Percentiles rank a stretch among this genome's conserved stretches.
phyloP scores from a whole-genome alignment of 768 basidiomycete species.

The Nevesoporus exiguus region DNA sequence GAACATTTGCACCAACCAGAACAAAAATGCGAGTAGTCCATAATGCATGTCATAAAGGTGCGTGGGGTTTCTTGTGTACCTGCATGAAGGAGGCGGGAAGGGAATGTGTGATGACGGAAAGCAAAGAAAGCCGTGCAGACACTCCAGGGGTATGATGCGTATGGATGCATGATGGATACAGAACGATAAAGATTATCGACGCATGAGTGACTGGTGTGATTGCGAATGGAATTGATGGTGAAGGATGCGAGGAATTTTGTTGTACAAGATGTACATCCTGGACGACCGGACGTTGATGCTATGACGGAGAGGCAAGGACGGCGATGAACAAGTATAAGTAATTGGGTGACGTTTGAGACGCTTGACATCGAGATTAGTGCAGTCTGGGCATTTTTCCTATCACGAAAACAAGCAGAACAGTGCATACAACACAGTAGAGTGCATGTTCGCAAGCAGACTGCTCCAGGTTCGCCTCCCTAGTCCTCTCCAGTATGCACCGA shows the following conservation, averaged over 20 bases:
- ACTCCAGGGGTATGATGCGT: conserved; percentile 27
- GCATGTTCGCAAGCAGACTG: conserved; percentile 23
- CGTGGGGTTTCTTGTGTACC: conserved; percentile 19
- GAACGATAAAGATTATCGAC: conserved; percentile 30
- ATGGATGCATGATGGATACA: conserved; percentile 34
- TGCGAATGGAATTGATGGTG: conserved; percentile 11
- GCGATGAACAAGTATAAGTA: neutral
- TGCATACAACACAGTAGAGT: conserved; percentile 28
- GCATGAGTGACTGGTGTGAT: conserved; percentile 28
- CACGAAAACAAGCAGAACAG: conserved; percentile 26
- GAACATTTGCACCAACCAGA: conserved; percentile 17
- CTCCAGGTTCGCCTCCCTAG: conserved; percentile 10
- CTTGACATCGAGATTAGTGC: conserved; percentile 17
- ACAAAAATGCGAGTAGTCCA: conserved; percentile 28
- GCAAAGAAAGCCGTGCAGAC: conserved; percentile 11
- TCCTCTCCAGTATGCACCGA: conserved; percentile 22
- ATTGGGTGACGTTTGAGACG: conserved; percentile 1
- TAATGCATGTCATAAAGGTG: conserved; percentile 28
- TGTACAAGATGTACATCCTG: conserved; percentile 24
- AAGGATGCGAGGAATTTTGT: conserved; percentile 11
- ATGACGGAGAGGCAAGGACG: neutral
- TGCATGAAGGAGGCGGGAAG: conserved; percentile 19
- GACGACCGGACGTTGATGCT: conserved; percentile 8
- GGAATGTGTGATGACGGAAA: conserved; percentile 13
- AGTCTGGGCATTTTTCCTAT: conserved; percentile 30